A percentile compares a stretch with the other conserved stretches of the same genome.
phyloP scores from a whole-genome alignment of 2,329 filamentous ascomycete genomes.

The Xylariomycetidae sp. region DNA sequence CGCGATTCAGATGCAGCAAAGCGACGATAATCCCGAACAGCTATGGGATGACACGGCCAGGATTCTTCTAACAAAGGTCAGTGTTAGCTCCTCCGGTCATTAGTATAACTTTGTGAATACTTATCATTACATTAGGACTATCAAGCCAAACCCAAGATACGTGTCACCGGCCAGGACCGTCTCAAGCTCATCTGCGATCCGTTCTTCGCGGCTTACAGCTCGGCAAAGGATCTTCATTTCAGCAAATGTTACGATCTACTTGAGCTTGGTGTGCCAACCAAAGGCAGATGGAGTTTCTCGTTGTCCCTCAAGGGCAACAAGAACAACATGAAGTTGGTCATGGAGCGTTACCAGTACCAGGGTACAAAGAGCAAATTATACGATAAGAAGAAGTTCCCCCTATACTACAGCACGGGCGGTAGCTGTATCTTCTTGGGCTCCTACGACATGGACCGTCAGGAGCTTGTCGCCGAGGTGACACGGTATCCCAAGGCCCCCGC shows the following conservation, averaged over 20 bases:
- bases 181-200: constrained; percentile 9
- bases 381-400: not conserved
- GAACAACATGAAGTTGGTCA: constrained; percentile 2
- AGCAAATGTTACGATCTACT: constrained; percentile 8
- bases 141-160: not conserved
- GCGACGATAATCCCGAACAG: not conserved
- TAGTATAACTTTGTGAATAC: not conserved
- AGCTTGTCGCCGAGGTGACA: not conserved
- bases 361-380: not conserved
- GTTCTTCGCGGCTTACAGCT: constrained; percentile 5
- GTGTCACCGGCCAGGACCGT: constrained; percentile 3
- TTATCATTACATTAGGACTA: not conserved
- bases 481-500: not conserved
- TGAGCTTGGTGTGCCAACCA: constrained; percentile 4
- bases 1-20: constrained; percentile 7
- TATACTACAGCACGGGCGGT: constrained; percentile 7
- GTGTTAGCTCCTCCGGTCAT: not conserved
- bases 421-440: constrained; percentile 8
- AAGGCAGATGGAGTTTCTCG: constrained; percentile 4
- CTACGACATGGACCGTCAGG: not conserved
- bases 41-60: not conserved
- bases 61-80: not conserved
- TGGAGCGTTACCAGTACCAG: not conserved
- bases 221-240: not conserved
- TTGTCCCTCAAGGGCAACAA: constrained; percentile 2